Evolutionary conservation across 768 basidiomycete species (phyloP).

Genomic region (Sporobolomyces pararoseus): DNA sequence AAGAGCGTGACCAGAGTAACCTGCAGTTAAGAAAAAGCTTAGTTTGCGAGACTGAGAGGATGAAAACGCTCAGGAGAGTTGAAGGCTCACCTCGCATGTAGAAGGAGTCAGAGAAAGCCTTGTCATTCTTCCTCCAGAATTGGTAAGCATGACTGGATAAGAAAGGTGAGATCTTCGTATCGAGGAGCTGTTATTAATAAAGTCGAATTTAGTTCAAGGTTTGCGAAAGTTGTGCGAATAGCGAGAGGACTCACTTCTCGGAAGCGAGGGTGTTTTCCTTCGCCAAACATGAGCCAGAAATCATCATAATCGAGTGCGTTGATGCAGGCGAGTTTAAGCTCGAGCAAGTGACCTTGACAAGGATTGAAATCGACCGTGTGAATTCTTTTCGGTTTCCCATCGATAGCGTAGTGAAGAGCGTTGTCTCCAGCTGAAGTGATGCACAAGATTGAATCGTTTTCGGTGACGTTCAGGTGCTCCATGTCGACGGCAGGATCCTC

Average conservation of each 20-base stretch:
- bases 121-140: constrained; percentile 66
- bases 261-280: constrained; percentile 62
- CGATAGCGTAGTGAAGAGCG: constrained; percentile 71
- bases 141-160: constrained; percentile 70
- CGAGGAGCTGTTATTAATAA: constrained; percentile 59
- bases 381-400: constrained; percentile 57
- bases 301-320: constrained; percentile 59
- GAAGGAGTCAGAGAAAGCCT: constrained; percentile 57
- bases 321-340: constrained; percentile 70
- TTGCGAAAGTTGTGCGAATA: background rate
- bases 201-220: background rate
- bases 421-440: constrained; percentile 79
- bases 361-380: constrained; percentile 72
- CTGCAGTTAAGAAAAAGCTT: background rate
- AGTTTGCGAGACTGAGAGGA: background rate
- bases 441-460: constrained; percentile 64
- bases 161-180: constrained; percentile 61
- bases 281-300: constrained; percentile 62
- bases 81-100: constrained; percentile 57
- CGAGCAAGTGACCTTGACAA: constrained; percentile 61
- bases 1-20: constrained; percentile 51
- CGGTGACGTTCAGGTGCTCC: constrained; percentile 59
- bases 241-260: constrained; percentile 49
- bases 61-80: background rate
- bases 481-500: constrained; percentile 75